Percentiles rank a stretch among this genome's conserved stretches.
These are phyloP conservation scores for Monosporascus sp. DNA, from an alignment of 2,329 filamentous ascomycete genomes.

Conservation along the genomic window DNA sequence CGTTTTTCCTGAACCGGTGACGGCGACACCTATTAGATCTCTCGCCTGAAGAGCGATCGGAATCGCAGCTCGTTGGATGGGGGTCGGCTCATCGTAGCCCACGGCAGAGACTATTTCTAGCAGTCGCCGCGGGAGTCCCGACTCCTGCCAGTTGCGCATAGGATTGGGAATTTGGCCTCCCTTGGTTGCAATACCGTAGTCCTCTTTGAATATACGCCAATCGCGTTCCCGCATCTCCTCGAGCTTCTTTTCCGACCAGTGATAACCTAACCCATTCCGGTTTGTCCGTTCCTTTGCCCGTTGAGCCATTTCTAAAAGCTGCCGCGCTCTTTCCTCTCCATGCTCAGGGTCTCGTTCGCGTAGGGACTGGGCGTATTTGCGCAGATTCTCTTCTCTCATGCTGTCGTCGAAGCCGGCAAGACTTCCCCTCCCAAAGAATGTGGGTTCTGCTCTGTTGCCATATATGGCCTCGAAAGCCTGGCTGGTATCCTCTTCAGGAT, in stretches of 20 bases:
- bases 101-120: constrained; percentile 78
- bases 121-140: constrained; percentile 68
- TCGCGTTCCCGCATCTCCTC: constrained; percentile 95
- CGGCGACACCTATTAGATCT: constrained; percentile 96
- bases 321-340: constrained; percentile 68
- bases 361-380: constrained; percentile 62
- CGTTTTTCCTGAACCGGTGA: constrained; percentile 97
- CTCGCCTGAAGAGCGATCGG: constrained; percentile 88
- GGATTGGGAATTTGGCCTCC: constrained; percentile 89
- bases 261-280: constrained; percentile 76
- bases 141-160: constrained; percentile 92
- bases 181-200: constrained; percentile 94
- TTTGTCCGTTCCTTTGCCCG: constrained; percentile 67
- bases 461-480: constrained; percentile 78
- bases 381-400: constrained; percentile 48
- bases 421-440: constrained; percentile 47
- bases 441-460: constrained; percentile 58
- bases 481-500: constrained; percentile 87
- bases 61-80: constrained; percentile 91
- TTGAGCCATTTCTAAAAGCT: constrained; percentile 81
- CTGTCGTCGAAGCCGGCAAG: constrained; percentile 49
- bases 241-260: constrained; percentile 92
- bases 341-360: constrained; percentile 70
- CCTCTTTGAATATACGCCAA: constrained; percentile 99
- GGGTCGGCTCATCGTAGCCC: constrained; percentile 85